These are phyloP conservation scores for Pestalotiopsis sp. DNA, from an alignment of 2,329 filamentous ascomycete species.

Conservation along the genomic window DNA sequence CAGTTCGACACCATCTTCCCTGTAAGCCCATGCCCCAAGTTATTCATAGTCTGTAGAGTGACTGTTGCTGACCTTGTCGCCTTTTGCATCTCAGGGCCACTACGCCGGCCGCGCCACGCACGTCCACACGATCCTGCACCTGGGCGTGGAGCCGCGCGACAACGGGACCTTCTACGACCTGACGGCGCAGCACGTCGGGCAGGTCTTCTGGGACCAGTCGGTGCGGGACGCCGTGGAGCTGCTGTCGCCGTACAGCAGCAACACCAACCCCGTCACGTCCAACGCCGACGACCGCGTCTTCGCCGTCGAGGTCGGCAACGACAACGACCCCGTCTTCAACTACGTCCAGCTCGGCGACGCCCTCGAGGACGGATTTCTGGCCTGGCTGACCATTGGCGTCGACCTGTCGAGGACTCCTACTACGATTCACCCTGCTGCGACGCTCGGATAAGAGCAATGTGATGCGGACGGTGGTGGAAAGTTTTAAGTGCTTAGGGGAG, in stretches of 20 bases:
- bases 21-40: too few relatives aligned
- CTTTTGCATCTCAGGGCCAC: constrained; percentile 32
- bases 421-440: neutral
- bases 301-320: neutral
- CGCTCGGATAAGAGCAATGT: too few relatives aligned
- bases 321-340: constrained; percentile 4
- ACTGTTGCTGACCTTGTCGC: neutral
- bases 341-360: constrained; percentile 7
- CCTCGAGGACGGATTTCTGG: constrained; percentile 4
- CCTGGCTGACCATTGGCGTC: constrained; percentile 1
- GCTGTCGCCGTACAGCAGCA: neutral
- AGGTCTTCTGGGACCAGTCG: constrained; percentile 66
- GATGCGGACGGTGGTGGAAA: too few relatives aligned
- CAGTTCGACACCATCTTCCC: constrained; percentile 46
- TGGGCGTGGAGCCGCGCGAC: constrained; percentile 34
- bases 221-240: constrained; percentile 41
- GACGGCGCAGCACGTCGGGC: constrained; percentile 56
- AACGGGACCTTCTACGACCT: constrained; percentile 43
- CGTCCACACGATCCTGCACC: constrained; percentile 52
- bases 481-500: too few relatives aligned
- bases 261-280: neutral
- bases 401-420: neutral
- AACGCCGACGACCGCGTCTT: constrained; percentile 5
- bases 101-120: constrained; percentile 48
- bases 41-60: too few relatives aligned